A percentile compares a stretch with the other conserved stretches of the same genome.
phyloP scores from a whole-genome alignment of 495 filamentous ascomycete species.

The Hamigera avellanea region DNA sequence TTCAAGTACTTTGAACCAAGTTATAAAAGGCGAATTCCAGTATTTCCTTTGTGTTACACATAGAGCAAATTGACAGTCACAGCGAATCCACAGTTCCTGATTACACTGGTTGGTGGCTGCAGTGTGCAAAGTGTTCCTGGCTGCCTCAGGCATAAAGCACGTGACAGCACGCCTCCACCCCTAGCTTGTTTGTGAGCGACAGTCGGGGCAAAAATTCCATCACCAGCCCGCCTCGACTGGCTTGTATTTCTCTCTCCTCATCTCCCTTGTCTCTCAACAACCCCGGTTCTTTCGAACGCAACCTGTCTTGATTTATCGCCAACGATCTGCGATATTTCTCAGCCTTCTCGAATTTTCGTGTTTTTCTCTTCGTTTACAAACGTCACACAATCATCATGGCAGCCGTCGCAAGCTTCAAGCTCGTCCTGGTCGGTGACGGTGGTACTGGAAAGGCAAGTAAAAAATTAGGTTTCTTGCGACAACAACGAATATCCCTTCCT shows the following conservation, averaged over 20 bases:
- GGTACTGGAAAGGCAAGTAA: slow-evolving; percentile 94
- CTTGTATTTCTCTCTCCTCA: slow-evolving; percentile 11
- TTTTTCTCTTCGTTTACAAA: slow-evolving; percentile 1
- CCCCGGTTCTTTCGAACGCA: slow-evolving; percentile 2
- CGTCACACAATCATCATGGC: slow-evolving; percentile 46
- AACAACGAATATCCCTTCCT: neutral
- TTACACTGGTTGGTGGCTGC: too few relatives aligned
- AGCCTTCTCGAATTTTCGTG: slow-evolving; percentile 2
- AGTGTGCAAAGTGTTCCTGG: too few relatives aligned
- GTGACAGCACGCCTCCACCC: slow-evolving; percentile 17
- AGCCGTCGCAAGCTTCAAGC: slow-evolving; percentile 78
- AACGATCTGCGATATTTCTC: slow-evolving; percentile 9
- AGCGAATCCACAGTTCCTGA: too few relatives aligned
- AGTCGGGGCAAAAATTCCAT: slow-evolving; percentile 38
- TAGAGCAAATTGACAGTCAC: too few relatives aligned
- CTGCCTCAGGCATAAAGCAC: slow-evolving; percentile 11
- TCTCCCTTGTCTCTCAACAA: slow-evolving; percentile 13
- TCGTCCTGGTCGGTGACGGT: slow-evolving; percentile 98
- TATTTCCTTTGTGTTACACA: too few relatives aligned
- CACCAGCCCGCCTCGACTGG: slow-evolving; percentile 18
- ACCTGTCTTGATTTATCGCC: slow-evolving; percentile 7
- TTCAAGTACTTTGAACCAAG: too few relatives aligned
- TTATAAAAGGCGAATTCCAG: too few relatives aligned
- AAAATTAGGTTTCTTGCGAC: too few relatives aligned
- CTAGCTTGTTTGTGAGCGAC: slow-evolving; percentile 12